A percentile compares a stretch with the other conserved stretches of the same genome.
phyloP scores from a whole-genome alignment of 2,329 filamentous ascomycete species.

The Mollisiaceae sp. region DNA sequence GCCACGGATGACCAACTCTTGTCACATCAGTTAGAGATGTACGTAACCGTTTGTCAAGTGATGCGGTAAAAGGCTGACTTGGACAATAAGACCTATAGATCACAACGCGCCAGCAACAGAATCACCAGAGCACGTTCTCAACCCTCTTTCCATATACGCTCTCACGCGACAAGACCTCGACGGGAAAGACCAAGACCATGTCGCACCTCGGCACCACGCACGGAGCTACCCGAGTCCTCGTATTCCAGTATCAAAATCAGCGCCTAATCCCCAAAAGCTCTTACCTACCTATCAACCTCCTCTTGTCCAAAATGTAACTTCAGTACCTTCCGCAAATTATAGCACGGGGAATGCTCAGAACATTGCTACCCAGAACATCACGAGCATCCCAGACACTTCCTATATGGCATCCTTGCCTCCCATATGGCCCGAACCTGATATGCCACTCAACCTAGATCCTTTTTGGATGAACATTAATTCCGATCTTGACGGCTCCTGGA shows the following conservation, averaged over 20 bases:
- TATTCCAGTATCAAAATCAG: background rate
- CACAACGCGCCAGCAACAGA: background rate
- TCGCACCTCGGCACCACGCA: background rate
- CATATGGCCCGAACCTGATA: background rate
- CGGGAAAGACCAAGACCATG: background rate
- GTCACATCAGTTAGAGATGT: background rate
- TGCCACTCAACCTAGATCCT: background rate
- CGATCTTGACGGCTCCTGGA: background rate
- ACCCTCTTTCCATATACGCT: background rate
- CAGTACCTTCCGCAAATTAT: background rate
- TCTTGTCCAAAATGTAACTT: background rate
- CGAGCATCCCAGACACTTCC: background rate
- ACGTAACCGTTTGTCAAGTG: background rate
- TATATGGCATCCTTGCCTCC: background rate
- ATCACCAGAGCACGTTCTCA: background rate
- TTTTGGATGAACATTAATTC: background rate
- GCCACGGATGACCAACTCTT: background rate
- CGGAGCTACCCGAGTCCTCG: background rate
- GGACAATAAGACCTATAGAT: background rate
- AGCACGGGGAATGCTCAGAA: background rate
- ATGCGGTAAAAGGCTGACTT: background rate
- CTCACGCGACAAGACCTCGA: background rate
- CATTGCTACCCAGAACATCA: background rate
- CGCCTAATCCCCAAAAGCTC: background rate
- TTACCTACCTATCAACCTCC: background rate